Conservation (phyloP, 2,329 filamentous ascomycete species). For the Grosmannia clavigera region DNA sequence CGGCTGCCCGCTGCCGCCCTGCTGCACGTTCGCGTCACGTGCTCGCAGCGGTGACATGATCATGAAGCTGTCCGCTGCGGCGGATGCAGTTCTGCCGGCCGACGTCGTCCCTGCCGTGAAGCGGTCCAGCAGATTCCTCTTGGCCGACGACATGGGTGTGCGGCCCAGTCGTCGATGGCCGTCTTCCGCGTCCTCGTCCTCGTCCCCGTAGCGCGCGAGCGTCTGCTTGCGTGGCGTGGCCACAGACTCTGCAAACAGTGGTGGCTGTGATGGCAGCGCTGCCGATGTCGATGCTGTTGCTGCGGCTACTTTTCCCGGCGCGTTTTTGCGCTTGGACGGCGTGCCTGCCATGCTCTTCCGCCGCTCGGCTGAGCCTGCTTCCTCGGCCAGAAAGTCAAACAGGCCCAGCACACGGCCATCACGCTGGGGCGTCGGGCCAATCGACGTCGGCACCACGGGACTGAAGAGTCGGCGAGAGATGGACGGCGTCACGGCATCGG, state of each 20-base stretch:
- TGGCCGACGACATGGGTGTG: conserved; percentile 44
- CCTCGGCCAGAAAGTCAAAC: conserved; percentile 55
- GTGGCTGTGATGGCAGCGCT: conserved; percentile 6
- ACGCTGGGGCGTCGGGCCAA: conserved; percentile 70
- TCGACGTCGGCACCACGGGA: conserved; percentile 42
- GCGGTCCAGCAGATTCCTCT: conserved; percentile 46
- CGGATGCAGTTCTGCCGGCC: neutral
- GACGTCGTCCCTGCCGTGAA: conserved; percentile 4
- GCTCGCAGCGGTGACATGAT: conserved; percentile 54
- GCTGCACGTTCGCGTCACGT: conserved; percentile 22
- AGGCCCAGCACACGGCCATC: conserved; percentile 66
- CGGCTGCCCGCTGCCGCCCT: too few species aligned
- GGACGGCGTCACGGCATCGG: conserved; percentile 32
- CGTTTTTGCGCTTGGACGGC: conserved; percentile 28
- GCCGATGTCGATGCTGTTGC: neutral
- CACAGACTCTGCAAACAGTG: conserved; percentile 20
- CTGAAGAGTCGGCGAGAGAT: conserved; percentile 48
- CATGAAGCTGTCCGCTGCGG: neutral
- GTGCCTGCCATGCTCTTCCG: conserved; percentile 17
- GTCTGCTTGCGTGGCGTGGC: conserved; percentile 35
- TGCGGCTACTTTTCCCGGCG: neutral
- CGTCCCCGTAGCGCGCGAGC: conserved; percentile 14
- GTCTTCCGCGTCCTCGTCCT: conserved; percentile 16
- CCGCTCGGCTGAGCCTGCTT: conserved; percentile 27
- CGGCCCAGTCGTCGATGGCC: conserved; percentile 23